phyloP scores from a whole-genome alignment of 768 basidiomycete genomes.

The Termitomyces sp. region DNA sequence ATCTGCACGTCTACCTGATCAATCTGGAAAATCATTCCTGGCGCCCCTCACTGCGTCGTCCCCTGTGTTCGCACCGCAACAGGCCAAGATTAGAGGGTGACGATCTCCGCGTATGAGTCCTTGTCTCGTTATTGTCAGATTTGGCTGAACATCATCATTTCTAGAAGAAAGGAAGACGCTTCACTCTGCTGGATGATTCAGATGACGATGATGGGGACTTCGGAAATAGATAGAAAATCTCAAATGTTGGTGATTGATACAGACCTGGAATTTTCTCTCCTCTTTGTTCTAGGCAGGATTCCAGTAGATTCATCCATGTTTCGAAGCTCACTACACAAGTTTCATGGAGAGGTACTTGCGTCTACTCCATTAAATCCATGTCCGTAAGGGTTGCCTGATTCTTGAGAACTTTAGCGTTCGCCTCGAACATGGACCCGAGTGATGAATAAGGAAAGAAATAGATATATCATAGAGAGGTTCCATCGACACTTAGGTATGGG shows the following conservation, averaged over 20 bases:
- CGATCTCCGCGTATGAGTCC: conserved; percentile 24
- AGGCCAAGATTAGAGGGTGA: conserved; percentile 17
- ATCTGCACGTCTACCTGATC: neutral
- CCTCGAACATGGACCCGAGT: too few relatives aligned
- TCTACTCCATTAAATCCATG: too few relatives aligned
- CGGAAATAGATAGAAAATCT: neutral
- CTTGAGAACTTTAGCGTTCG: too few relatives aligned
- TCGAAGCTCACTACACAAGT: too few relatives aligned
- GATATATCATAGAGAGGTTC: too few relatives aligned
- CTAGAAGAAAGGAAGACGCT: conserved; percentile 42
- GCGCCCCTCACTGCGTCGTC: neutral
- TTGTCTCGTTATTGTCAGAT: neutral
- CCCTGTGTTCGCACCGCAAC: neutral
- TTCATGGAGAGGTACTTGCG: too few relatives aligned
- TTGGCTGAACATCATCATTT: neutral
- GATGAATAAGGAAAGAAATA: too few relatives aligned
- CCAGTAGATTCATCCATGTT: too few relatives aligned
- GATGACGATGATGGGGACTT: conserved; percentile 23
- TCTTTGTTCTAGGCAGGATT: too few relatives aligned
- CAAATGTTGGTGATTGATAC: neutral
- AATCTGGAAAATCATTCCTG: neutral
- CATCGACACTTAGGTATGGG: too few relatives aligned
- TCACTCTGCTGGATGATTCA: conserved; percentile 44
- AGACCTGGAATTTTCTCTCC: neutral
- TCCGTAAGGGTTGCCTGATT: too few relatives aligned